A percentile compares a stretch with the other conserved stretches of the same genome.
phyloP scores from a whole-genome alignment of 148 eudicot genomes.

The Amaranthus palmeri region DNA sequence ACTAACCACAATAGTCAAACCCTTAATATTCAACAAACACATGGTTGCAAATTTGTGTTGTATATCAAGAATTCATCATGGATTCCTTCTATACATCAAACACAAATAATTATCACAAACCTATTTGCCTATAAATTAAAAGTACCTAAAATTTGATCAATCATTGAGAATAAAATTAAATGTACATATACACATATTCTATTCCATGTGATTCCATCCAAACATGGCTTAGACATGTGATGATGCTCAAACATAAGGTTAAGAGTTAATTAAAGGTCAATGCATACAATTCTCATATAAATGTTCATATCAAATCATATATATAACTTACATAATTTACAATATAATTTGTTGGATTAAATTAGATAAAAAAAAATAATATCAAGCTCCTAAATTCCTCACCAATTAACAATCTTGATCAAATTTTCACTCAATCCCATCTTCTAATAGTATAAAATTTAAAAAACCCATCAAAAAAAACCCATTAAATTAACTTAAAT shows the following conservation, averaged over 20 bases:
- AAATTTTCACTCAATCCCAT: conserved; percentile 14
- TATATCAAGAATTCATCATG: background rate
- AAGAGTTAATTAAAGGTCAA: background rate
- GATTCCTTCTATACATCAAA: background rate
- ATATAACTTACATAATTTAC: conserved; percentile 20
- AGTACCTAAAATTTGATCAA: background rate
- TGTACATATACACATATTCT: conserved; percentile 9
- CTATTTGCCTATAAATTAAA: background rate
- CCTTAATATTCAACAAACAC: too few species aligned
- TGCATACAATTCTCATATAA: conserved; percentile 15
- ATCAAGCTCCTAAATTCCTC: conserved; percentile 22
- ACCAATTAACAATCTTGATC: conserved; percentile 14
- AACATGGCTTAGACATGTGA: conserved; percentile 25
- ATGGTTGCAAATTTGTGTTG: too few species aligned
- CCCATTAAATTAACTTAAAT: background rate
- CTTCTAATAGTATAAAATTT: background rate
- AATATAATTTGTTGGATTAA: conserved; percentile 14
- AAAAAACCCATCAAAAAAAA: background rate
- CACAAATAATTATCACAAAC: background rate
- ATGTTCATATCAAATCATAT: conserved; percentile 19
- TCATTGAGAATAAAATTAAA: background rate
- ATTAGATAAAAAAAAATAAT: background rate
- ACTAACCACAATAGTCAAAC: too few species aligned
- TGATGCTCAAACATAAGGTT: background rate
- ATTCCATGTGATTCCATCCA: conserved; percentile 21